phyloP scores from a whole-genome alignment of 371 early-diverging fungal genomes.

The Mortierella sp. region DNA sequence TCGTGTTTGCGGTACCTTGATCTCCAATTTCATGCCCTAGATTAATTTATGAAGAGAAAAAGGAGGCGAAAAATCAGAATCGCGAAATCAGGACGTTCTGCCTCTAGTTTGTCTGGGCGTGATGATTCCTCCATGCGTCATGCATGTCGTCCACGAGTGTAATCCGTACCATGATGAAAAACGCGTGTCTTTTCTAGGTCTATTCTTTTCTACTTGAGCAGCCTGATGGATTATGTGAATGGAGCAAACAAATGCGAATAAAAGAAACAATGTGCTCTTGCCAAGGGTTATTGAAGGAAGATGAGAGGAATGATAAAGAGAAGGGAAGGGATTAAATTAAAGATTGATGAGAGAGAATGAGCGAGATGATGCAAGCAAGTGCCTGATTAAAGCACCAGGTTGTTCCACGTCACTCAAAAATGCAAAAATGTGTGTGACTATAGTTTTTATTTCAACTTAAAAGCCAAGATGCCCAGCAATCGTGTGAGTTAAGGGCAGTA shows the following conservation, averaged over 20 bases:
- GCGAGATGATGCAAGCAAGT: constrained; percentile 2
- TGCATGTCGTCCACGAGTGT: neutral
- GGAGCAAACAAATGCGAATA: neutral
- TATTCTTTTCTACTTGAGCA: constrained; percentile 1
- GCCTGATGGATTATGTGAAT: neutral
- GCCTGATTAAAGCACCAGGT: neutral
- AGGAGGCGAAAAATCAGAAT: neutral
- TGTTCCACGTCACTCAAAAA: constrained; percentile 15
- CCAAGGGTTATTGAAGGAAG: neutral
- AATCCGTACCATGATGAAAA: constrained; percentile 14
- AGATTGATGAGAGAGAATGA: neutral
- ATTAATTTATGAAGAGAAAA: neutral
- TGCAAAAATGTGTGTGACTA: neutral
- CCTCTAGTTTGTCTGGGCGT: neutral
- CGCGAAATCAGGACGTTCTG: neutral
- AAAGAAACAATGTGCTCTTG: neutral
- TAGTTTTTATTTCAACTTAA: neutral
- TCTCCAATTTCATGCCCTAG: constrained; percentile 57
- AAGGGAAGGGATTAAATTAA: neutral
- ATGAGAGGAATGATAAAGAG: neutral
- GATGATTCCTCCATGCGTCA: constrained; percentile 2
- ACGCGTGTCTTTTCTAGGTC: constrained; percentile 3
- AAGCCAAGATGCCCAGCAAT: constrained; percentile 14
- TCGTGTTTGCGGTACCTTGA: constrained; percentile 43
- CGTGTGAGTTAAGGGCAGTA: constrained; percentile 36